Percentiles rank a stretch among this genome's conserved stretches.
Conservation (phyloP, 352 stramenopile species). For the Pythium scleroteichum region DNA sequence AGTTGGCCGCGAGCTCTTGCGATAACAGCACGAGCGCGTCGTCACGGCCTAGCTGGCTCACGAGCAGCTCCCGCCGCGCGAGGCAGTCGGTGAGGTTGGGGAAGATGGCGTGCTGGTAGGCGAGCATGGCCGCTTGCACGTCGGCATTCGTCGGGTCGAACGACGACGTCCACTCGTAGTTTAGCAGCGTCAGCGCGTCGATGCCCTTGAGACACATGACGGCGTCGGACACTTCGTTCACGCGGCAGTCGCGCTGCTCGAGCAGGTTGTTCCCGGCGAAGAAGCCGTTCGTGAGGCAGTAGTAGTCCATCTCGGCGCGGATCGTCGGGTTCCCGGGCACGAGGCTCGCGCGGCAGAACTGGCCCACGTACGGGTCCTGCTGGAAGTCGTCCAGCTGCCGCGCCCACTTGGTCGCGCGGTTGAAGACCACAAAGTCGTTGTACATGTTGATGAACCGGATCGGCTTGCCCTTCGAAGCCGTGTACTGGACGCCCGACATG, state of each 20-base stretch:
- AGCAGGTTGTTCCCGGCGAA: conserved; percentile 14
- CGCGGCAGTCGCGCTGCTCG: conserved; percentile 3
- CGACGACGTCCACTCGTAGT: conserved; percentile 28
- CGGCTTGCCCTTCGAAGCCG: conserved; percentile 5
- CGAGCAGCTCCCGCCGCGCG: conserved; percentile 8
- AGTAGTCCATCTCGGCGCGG: neutral
- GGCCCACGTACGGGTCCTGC: conserved; percentile 20
- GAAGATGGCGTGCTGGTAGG: conserved; percentile 20
- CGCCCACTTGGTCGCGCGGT: conserved; percentile 15
- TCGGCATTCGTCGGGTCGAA: conserved; percentile 16
- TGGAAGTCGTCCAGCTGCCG: conserved; percentile 22
- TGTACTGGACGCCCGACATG: conserved; percentile 17
- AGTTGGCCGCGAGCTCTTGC: conserved; percentile 24
- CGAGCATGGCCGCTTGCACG: conserved; percentile 5
- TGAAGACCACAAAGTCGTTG: conserved; percentile 26
- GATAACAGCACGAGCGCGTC: conserved; percentile 16
- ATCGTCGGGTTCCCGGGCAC: conserved; percentile 2
- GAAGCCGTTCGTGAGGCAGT: conserved; percentile 4
- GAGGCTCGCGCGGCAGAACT: conserved; percentile 22
- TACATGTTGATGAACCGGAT: conserved; percentile 33
- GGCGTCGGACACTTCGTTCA: conserved; percentile 25
- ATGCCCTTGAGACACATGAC: conserved; percentile 31
- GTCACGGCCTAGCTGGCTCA: conserved; percentile 13
- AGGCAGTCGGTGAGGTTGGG: conserved; percentile 24
- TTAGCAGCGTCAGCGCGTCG: conserved; percentile 21